Base-by-base conservation (phyloP, 805 yeast genomes). In the Kluyveromyces dobzhanskii region DNA sequence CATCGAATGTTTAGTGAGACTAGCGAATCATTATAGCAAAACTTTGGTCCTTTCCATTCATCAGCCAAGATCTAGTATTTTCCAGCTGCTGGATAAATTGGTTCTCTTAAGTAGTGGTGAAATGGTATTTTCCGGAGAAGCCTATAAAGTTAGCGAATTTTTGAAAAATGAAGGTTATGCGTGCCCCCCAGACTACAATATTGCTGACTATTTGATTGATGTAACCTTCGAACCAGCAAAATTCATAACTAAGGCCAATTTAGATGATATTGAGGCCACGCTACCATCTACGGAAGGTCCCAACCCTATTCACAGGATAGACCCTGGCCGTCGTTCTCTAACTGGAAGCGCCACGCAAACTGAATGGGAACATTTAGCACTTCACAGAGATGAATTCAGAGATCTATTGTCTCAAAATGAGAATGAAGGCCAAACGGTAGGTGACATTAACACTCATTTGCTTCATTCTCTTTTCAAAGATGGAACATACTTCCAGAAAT, bases 11-110 rank as follows among this genome's bases (percentile, higher is more conserved):
- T 69, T 92, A 32, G 90, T 84, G 2, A 73, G 82, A 41, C 69
- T 92, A 42, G 85, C 97, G 0, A 71, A 78, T 42, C 81, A 78
- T 50, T 84, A 80, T 59, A 79, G 83, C 44, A 77, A 97, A 56
- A 90, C 98, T 0, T 78, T 92, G 35, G 76, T 92, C 2, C 82
- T 92, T 57, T 86, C 98, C 0, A 92, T 92, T 47, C 98, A 92
- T 64, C 98, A 92, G 57, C 98, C 98, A 9, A 73, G 98, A 54
- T 85, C 96, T 41, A 92, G 92, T 54, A 90, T 92, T 57, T 97
- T 92, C 25, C 80, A 95, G 0, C 64, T 85, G 41, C 92, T 92
- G 60, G 96, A 90, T 55, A 80, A 80, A 50, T 70, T 92, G 35
- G 61, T 90, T 2, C 65, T 92, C 36, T 67, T 92, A 38, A 81